These are phyloP conservation scores for Corylus avellana DNA, from an alignment of 306 rosid genomes.

Conservation along the genomic window DNA sequence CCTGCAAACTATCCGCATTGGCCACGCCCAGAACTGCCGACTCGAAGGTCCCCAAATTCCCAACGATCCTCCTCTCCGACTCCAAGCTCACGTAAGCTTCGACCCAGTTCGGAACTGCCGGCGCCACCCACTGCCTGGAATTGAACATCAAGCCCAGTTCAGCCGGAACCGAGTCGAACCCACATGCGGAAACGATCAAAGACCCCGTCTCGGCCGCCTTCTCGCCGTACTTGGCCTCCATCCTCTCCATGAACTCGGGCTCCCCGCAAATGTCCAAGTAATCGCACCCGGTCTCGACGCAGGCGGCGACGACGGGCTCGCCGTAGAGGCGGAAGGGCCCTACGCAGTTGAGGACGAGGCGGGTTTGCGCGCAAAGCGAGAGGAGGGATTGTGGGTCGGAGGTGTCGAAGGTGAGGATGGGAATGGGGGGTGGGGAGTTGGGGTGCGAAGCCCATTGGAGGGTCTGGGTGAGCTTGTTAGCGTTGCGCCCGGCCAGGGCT, in stretches of 20 bases:
- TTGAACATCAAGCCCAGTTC: slow-evolving; percentile 80
- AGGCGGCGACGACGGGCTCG: slow-evolving; percentile 71
- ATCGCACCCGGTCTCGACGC: slow-evolving; percentile 67
- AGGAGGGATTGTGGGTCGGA: slow-evolving; percentile 60
- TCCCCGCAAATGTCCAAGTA: slow-evolving; percentile 88
- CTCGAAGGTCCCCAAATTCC: slow-evolving; percentile 73
- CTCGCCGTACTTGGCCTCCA: slow-evolving; percentile 53
- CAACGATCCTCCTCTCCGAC: slow-evolving; percentile 63
- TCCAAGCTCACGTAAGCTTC: slow-evolving; percentile 74
- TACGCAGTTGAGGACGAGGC: slow-evolving; percentile 82
- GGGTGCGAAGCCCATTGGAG: slow-evolving; percentile 74
- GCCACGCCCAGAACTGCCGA: slow-evolving; percentile 78
- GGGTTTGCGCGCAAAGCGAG: slow-evolving; percentile 58
- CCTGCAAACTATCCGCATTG: slow-evolving; percentile 53
- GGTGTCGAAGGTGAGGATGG: slow-evolving; percentile 63
- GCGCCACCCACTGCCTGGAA: slow-evolving; percentile 64
- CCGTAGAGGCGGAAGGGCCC: slow-evolving; percentile 92
- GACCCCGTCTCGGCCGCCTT: slow-evolving; percentile 46
- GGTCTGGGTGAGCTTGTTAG: slow-evolving; percentile 50
- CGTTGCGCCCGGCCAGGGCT: slow-evolving; percentile 80
- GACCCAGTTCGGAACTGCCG: slow-evolving; percentile 50
- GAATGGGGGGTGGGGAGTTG: slow-evolving; percentile 50
- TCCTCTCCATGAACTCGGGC: slow-evolving; percentile 84
- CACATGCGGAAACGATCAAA: slow-evolving; percentile 82
- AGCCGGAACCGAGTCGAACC: slow-evolving; percentile 92